Percentiles rank a stretch among this genome's conserved stretches.
Conservation (phyloP, 2,329 filamentous ascomycete species). For the Penicillium corylophilum region DNA sequence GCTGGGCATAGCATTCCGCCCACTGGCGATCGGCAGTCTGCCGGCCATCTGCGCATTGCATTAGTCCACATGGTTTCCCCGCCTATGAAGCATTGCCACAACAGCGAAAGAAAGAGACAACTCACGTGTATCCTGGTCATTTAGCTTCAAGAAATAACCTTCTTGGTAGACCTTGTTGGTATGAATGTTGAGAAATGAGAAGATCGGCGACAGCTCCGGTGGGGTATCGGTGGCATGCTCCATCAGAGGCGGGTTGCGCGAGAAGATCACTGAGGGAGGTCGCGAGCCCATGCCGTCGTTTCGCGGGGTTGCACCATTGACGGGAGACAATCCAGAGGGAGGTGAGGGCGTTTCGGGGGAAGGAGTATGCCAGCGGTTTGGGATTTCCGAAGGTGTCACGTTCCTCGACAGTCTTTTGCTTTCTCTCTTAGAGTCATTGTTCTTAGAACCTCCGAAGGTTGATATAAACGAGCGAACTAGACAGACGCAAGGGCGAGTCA, state of each 20-base stretch:
- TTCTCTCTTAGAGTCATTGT: constrained; percentile 35
- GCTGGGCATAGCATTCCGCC: constrained; percentile 95
- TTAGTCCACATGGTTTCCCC: constrained; percentile 29
- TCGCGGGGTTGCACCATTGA: constrained; percentile 41
- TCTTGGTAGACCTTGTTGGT: constrained; percentile 96
- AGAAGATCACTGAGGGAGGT: constrained; percentile 81
- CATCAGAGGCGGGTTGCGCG: constrained; percentile 82
- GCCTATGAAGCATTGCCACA: not conserved
- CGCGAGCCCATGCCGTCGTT: constrained; percentile 59
- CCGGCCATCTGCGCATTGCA: constrained; percentile 66
- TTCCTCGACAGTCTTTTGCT: constrained; percentile 32
- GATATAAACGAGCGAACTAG: constrained; percentile 88
- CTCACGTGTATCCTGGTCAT: constrained; percentile 89
- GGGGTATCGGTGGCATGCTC: constrained; percentile 81
- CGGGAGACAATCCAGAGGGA: constrained; percentile 36
- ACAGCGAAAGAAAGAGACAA: constrained; percentile 22
- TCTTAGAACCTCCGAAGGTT: constrained; percentile 40
- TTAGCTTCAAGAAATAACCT: constrained; percentile 94
- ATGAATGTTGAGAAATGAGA: constrained; percentile 90
- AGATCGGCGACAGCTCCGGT: constrained; percentile 91
- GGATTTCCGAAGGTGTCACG: constrained; percentile 21
- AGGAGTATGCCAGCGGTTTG: constrained; percentile 31
- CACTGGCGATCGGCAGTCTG: constrained; percentile 84
- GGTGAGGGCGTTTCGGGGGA: constrained; percentile 39
- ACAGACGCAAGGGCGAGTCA: constrained; percentile 29